Evolutionary conservation across 331 rosid species (phyloP).

Genomic region (Telfairia occidentalis): DNA sequence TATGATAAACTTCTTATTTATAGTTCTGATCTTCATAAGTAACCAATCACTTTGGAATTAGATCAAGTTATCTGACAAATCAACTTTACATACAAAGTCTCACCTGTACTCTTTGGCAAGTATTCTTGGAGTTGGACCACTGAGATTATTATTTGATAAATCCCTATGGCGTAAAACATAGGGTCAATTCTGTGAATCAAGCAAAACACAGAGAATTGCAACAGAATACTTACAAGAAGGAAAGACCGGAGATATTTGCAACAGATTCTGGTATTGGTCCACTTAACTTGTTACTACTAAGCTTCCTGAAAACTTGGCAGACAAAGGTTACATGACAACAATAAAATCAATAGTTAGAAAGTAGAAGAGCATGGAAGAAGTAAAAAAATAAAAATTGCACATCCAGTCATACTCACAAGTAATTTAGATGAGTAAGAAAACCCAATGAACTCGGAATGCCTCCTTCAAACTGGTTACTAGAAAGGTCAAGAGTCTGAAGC

Average conservation of each 20-base stretch:
- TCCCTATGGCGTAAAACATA: slow-evolving; percentile 38
- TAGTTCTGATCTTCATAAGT: neutral
- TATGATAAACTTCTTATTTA: neutral
- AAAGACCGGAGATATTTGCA: slow-evolving; percentile 71
- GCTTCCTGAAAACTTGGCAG: slow-evolving; percentile 87
- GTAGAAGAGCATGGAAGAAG: neutral
- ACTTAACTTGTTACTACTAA: slow-evolving; percentile 55
- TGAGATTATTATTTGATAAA: slow-evolving; percentile 81
- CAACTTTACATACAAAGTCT: slow-evolving; percentile 18
- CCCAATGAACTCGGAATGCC: slow-evolving; percentile 77
- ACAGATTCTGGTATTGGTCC: slow-evolving; percentile 79
- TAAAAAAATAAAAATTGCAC: neutral
- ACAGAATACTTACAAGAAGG: slow-evolving; percentile 53
- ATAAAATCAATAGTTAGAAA: neutral
- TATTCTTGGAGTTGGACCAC: slow-evolving; percentile 87
- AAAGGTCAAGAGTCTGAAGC: slow-evolving; percentile 83
- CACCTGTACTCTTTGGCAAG: slow-evolving; percentile 86
- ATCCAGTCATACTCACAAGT: slow-evolving; percentile 69
- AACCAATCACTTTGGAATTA: neutral
- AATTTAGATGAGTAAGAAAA: slow-evolving; percentile 53
- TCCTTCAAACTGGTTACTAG: slow-evolving; percentile 68
- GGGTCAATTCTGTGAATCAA: slow-evolving; percentile 5
- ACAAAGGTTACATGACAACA: slow-evolving; percentile 26
- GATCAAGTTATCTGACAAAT: neutral
- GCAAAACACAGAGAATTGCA: slow-evolving; percentile 6